phyloP scores from a whole-genome alignment of 2,329 filamentous ascomycete species.

The Sclerotinia trifoliorum region DNA sequence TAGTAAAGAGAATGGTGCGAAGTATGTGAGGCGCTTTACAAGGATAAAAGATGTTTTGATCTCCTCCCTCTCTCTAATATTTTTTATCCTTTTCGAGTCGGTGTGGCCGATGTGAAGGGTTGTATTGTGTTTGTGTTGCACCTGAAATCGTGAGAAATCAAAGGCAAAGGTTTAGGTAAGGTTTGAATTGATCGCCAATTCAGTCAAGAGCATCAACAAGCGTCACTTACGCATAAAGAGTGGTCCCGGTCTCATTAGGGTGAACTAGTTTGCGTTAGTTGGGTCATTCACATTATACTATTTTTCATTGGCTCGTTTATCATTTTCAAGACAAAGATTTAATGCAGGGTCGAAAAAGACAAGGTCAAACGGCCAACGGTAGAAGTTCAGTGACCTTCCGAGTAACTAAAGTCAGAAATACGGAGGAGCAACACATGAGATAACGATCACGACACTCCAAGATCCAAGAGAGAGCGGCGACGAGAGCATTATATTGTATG shows the following conservation, averaged over 20 bases:
- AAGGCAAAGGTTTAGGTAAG: not conserved
- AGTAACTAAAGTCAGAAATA: not conserved
- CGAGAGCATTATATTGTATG: too few relatives aligned
- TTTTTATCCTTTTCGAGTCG: not conserved
- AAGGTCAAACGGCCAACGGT: not conserved
- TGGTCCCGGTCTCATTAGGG: not conserved
- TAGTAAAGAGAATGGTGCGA: not conserved
- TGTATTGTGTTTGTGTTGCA: not conserved
- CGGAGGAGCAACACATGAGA: conserved; percentile 1
- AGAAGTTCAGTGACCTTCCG: not conserved
- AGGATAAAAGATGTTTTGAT: not conserved
- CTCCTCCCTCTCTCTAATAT: not conserved
- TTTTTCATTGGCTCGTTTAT: conserved; percentile 9
- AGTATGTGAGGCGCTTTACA: not conserved
- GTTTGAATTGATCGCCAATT: not conserved
- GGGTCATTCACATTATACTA: conserved; percentile 18
- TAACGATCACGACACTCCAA: conserved; percentile 1
- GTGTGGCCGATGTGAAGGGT: not conserved
- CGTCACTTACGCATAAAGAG: conserved; percentile 15
- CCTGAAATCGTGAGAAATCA: not conserved
- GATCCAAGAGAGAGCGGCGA: too few relatives aligned
- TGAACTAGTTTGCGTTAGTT: not conserved
- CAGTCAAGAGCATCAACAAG: not conserved
- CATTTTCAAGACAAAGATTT: not conserved
- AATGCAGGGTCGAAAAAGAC: conserved; percentile 18